phyloP scores from a whole-genome alignment of 2,329 filamentous ascomycete species.

The Talaromyces sp. region DNA sequence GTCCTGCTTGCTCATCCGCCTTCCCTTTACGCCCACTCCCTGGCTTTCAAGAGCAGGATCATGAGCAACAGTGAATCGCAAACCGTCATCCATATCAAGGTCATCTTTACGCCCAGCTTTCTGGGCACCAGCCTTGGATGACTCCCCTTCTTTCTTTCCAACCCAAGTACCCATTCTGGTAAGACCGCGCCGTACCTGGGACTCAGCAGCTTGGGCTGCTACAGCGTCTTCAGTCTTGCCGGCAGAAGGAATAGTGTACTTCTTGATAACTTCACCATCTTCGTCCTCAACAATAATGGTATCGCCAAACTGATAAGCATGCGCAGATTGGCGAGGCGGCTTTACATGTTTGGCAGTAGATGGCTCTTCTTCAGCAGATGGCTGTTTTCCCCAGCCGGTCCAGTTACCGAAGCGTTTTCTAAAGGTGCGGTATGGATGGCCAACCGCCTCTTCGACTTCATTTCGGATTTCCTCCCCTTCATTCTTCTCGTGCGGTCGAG shows the following conservation, averaged over 20 bases:
- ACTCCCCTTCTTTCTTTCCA: constrained; percentile 35
- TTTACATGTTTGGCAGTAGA: constrained; percentile 32
- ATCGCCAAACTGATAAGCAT: constrained; percentile 66
- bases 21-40: constrained; percentile 47
- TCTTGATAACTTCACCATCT: constrained; percentile 66
- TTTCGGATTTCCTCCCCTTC: constrained; percentile 44
- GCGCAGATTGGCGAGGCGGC: constrained; percentile 52
- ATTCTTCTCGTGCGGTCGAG: constrained; percentile 42
- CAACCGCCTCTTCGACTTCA: constrained; percentile 33
- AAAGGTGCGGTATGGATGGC: constrained; percentile 36
- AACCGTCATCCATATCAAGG: constrained; percentile 44
- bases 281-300: constrained; percentile 70
- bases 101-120: constrained; percentile 21
- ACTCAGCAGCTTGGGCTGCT: constrained; percentile 29
- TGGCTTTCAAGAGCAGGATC: constrained; percentile 34
- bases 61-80: constrained; percentile 61
- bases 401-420: constrained; percentile 49
- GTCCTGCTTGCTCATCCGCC: constrained; percentile 62
- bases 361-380: constrained; percentile 21
- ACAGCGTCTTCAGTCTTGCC: constrained; percentile 30
- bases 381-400: constrained; percentile 41
- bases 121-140: constrained; percentile 29
- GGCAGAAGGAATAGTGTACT: constrained; percentile 59
- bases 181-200: constrained; percentile 50
- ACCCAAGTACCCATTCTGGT: constrained; percentile 61